Base-by-base conservation (phyloP, 1,284 basidiomycete genomes). In the Sanguinoderma infundibulare region DNA sequence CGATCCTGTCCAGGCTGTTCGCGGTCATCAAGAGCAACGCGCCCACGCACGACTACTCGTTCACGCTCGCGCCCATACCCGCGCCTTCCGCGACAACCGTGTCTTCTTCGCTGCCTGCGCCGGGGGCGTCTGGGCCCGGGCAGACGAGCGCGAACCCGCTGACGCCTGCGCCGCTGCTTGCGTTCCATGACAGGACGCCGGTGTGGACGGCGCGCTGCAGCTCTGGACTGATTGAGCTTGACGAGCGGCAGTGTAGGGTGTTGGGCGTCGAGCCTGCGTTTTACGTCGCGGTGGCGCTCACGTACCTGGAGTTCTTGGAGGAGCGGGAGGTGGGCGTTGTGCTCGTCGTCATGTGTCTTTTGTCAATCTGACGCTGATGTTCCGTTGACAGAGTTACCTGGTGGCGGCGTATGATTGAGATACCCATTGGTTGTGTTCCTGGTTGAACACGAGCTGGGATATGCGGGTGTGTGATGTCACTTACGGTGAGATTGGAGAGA, bases 231-330 rank as follows among this genome's bases (percentile, higher is more conserved):
- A 72, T 93, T 30, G 88, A 90, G 71, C 74, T 93, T 32, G 83
- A 91, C 53, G 76, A 77, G 57, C 75, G 75, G 3, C 83, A 88
- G 64, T 83, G 86, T 57, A 74, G 77, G n/a, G 73, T 80, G 36
- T 70, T 91, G 30, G 91, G 91, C 14, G 83, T 93, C 35, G 89
- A 92, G 52, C 82, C 83, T 15, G 86, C 85, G 60, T 93, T 94
- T 71, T 94, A 90, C 86, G 77, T 92, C 46, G 83, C 89, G 1
- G 78, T 91, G 46, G 87, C 86, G 0, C 72, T 92, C 69, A 87
- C 88, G 1, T 94, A 92, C 71, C 74, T 90, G 20, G 90, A 90
- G 61, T 92, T 90, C 70, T 70, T 92, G 66, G 83, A 84, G 67
- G 91, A 93, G 63, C 80, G 89, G 68, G 91, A 92, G 78, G 91